Evolutionary conservation across 768 basidiomycete species (phyloP).

Genomic region (Leccinum broughii): DNA sequence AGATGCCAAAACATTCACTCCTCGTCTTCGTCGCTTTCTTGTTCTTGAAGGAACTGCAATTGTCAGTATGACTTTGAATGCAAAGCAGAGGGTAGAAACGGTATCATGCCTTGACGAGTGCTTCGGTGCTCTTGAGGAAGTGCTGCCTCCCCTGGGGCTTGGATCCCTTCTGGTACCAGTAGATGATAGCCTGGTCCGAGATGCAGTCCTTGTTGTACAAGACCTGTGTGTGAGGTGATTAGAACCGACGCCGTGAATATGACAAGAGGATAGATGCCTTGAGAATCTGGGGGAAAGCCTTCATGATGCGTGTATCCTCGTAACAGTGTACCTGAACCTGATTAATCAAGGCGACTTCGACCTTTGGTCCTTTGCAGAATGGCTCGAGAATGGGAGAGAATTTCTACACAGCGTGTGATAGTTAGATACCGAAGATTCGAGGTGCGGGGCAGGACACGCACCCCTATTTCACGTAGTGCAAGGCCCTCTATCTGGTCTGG

Average conservation of each 20-base stretch:
- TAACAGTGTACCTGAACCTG: conserved; percentile 95
- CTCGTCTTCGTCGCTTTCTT: conserved; percentile 68
- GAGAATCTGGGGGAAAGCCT: conserved; percentile 91
- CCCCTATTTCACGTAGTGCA: conserved; percentile 85
- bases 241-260: conserved; percentile 2
- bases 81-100: not conserved
- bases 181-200: conserved; percentile 94
- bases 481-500: conserved; percentile 91
- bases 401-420: conserved; percentile 51
- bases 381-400: conserved; percentile 84
- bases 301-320: conserved; percentile 93
- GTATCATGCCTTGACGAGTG: conserved; percentile 77
- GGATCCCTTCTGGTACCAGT: conserved; percentile 97
- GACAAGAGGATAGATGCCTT: conserved; percentile 52
- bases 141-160: conserved; percentile 94
- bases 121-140: conserved; percentile 85
- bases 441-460: conserved; percentile 38
- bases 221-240: conserved; percentile 51
- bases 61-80: conserved; percentile 41
- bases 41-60: conserved; percentile 83
- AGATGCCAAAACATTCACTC: conserved; percentile 17
- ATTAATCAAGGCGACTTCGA: conserved; percentile 93
- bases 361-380: conserved; percentile 86
- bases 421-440: not conserved
- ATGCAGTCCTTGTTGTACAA: conserved; percentile 96